Evolutionary conservation across 23 red algal species (phyloP).

Genomic region (Gracilariopsis chorda): DNA sequence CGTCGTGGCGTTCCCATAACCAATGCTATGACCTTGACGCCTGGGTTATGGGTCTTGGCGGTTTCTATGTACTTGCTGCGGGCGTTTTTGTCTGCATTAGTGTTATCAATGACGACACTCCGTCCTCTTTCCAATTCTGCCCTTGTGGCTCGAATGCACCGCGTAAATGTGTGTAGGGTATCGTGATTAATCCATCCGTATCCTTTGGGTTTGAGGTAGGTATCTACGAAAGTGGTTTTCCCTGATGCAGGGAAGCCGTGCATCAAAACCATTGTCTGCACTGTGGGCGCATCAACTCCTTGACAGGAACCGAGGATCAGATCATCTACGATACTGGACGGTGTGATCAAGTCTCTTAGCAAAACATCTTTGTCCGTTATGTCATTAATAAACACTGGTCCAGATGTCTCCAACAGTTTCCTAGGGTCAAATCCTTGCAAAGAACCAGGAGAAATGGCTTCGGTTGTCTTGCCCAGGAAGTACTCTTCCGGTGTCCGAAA

Average conservation of each 20-base stretch:
- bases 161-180: conserved; percentile 43
- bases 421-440: conserved; percentile 63
- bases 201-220: conserved; percentile 39
- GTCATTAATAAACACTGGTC: not conserved
- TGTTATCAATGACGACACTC: conserved; percentile 67
- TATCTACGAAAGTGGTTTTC: conserved; percentile 66
- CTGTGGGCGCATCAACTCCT: conserved; percentile 2
- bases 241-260: conserved; percentile 67
- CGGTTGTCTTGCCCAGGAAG: conserved; percentile 19
- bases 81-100: conserved; percentile 21
- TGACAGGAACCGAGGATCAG: not conserved
- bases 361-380: conserved; percentile 6
- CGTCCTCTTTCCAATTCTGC: conserved; percentile 8
- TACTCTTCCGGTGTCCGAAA: conserved; percentile 75
- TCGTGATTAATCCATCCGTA: conserved; percentile 66
- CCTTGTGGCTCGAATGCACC: conserved; percentile 20
- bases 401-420: not conserved
- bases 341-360: conserved; percentile 18
- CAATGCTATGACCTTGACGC: conserved; percentile 25
- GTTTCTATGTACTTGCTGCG: conserved; percentile 60
- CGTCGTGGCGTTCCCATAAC: conserved; percentile 7
- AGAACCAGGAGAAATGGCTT: conserved; percentile 2
- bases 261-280: conserved; percentile 74
- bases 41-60: not conserved
- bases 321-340: conserved; percentile 23